phyloP scores from a whole-genome alignment of 192 early-diverging fungal species.

The Coemansia furcata region DNA sequence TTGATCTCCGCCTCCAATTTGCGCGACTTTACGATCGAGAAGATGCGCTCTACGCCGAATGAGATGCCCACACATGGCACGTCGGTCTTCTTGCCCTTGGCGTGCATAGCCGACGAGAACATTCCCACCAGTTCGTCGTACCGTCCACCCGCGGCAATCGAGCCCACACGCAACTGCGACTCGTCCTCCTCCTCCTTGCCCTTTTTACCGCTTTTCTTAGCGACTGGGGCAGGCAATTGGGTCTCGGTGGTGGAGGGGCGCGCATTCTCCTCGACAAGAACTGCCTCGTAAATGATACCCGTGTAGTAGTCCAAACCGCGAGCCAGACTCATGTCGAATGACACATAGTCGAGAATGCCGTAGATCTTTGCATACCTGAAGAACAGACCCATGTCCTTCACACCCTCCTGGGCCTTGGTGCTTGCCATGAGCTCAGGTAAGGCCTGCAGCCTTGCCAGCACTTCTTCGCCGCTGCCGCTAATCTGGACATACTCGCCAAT shows the following conservation, averaged over 20 bases:
- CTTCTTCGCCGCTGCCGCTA: conserved; percentile 66
- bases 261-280: conserved; percentile 54
- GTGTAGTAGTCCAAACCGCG: conserved; percentile 99
- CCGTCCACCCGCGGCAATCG: conserved; percentile 94
- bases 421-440: conserved; percentile 67
- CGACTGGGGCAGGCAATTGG: conserved; percentile 10
- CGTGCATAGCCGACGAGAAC: conserved; percentile 66
- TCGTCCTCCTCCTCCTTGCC: conserved; percentile 59
- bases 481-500: conserved; percentile 92
- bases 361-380: conserved; percentile 85
- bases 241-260: conserved; percentile 16
- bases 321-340: conserved; percentile 94
- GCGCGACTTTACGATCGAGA: conserved; percentile 76
- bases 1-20: conserved; percentile 60
- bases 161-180: conserved; percentile 82
- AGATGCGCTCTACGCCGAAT: conserved; percentile 96
- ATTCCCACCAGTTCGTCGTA: conserved; percentile 98
- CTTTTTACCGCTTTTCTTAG: conserved; percentile 4
- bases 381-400: conserved; percentile 83
- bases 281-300: conserved; percentile 97
- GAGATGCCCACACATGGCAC: conserved; percentile 96
- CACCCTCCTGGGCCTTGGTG: conserved; percentile 68
- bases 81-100: conserved; percentile 56
- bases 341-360: conserved; percentile 63
- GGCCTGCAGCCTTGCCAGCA: conserved; percentile 69